Base-by-base conservation (phyloP, 495 filamentous ascomycete species). In the Parathielavia appendiculata region DNA sequence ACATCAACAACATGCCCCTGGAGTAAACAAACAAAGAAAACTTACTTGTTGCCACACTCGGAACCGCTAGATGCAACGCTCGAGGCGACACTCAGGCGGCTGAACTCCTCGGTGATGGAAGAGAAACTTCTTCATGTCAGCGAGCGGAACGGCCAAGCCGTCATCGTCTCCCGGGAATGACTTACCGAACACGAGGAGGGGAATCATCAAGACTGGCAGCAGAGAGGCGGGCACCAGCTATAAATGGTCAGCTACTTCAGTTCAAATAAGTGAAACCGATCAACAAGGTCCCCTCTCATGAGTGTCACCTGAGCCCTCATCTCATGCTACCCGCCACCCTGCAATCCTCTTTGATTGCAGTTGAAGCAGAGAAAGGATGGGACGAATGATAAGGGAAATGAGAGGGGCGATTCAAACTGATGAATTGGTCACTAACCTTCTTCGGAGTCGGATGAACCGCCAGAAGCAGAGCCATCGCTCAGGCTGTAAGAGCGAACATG, bases 161-260 rank as follows among this genome's bases (percentile, higher is more conserved):
- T 38, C 13, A 7, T 19, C 38, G 30, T 34, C 26, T 5, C 4
- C 1, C 4, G 17, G 17, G 20, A 19, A 22, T 19, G 34, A 38
- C 48, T 58, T 58, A 58, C 57, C 49, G 57, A 23, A 59, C 57
- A 16, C 50, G 40, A 7, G 39, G 19, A 26, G 40, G 49, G 6
- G 57, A 53, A 6, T 50, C 50, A 26, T 22, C n/a, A 11, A 51
- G 16, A 41, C 40, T 59, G 19, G 32, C 30, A 26, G 19, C 34
- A 6, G 57, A 39, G 1, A 53, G 32, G n/a, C 49, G 49, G 5
- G 41, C 49, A 8, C 49, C 57, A 40, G 47, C 56, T 48, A 40
- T 1, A 12, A n/a, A n/a, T n/a, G n/a, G n/a, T n/a, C 4, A 34
- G 23, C 1, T 17, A 19, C 13, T 35, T 56, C 20, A 48, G 44